phyloP scores from a whole-genome alignment of 768 basidiomycete genomes.

The Hemileccinum rubropunctum region DNA sequence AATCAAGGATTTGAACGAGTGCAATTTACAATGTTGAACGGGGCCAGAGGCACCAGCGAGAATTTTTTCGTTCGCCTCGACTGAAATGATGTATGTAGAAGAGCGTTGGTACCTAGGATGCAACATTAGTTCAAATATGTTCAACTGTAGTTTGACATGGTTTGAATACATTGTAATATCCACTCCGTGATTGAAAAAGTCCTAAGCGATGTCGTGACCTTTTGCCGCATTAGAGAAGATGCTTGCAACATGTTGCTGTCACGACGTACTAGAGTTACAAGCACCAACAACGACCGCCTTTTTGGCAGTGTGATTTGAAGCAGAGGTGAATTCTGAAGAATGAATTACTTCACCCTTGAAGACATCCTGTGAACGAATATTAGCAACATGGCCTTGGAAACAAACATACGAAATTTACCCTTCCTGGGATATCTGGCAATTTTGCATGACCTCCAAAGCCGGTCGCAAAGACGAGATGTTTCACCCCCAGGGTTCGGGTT shows the following conservation, averaged over 20 bases:
- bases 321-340: slow-evolving; percentile 48
- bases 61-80: not conserved
- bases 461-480: slow-evolving; percentile 56
- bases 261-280: slow-evolving; percentile 51
- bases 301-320: slow-evolving; percentile 52
- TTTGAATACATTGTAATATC: slow-evolving; percentile 26
- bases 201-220: slow-evolving; percentile 40
- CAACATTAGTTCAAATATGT: not conserved
- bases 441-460: slow-evolving; percentile 47
- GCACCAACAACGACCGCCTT: slow-evolving; percentile 68
- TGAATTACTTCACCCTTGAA: slow-evolving; percentile 58
- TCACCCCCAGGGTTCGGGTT: slow-evolving; percentile 37
- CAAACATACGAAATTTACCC: slow-evolving; percentile 25
- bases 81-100: slow-evolving; percentile 20
- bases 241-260: not conserved
- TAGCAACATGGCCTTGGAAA: not conserved
- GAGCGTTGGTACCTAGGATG: slow-evolving; percentile 23
- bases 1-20: not conserved
- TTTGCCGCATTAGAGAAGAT: slow-evolving; percentile 9
- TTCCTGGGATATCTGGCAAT: slow-evolving; percentile 44
- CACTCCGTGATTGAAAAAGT: slow-evolving; percentile 29
- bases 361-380: slow-evolving; percentile 32
- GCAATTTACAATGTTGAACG: too few relatives aligned
- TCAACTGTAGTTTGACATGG: not conserved
- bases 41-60: too few relatives aligned